These are phyloP conservation scores for Pythium insidiosum DNA, from an alignment of 352 stramenopile species.

Conservation along the genomic window DNA sequence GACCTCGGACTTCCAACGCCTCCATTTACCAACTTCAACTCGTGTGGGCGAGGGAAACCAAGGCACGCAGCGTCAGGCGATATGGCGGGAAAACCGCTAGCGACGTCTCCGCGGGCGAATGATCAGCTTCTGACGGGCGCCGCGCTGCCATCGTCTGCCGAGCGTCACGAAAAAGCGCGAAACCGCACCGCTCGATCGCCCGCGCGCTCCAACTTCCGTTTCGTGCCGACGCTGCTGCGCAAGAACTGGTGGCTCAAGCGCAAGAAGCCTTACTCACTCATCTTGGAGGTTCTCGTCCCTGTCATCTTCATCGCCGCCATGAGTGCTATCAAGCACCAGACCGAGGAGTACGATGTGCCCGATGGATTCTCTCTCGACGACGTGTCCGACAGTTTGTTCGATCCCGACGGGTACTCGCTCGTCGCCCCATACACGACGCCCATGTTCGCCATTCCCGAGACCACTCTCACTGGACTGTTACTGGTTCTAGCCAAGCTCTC, in stretches of 20 bases:
- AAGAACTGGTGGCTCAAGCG: conserved; percentile 81
- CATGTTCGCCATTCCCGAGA: conserved; percentile 40
- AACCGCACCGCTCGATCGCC: no score
- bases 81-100: no score
- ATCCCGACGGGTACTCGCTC: conserved; percentile 19
- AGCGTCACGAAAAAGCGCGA: no score
- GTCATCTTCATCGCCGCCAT: conserved; percentile 54
- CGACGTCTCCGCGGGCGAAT: no score
- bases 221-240: conserved; percentile 47
- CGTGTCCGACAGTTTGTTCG: conserved; percentile 37
- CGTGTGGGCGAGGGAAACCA: no score
- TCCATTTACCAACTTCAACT: no score
- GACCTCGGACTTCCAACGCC: no score
- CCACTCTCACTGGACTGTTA: conserved; percentile 47
- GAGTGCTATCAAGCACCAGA: conserved; percentile 37
- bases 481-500: conserved; percentile 33
- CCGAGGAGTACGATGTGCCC: conserved; percentile 19
- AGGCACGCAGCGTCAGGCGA: no score
- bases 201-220: conserved; percentile 26
- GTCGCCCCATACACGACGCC: conserved; percentile 21
- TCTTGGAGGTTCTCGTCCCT: conserved; percentile 55
- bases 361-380: conserved; percentile 24
- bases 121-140: no score
- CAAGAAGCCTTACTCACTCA: conserved; percentile 32
- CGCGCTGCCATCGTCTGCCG: no score